Conservation (phyloP, 1,139 yeast genomes). For the Candida tetrigidarum region DNA sequence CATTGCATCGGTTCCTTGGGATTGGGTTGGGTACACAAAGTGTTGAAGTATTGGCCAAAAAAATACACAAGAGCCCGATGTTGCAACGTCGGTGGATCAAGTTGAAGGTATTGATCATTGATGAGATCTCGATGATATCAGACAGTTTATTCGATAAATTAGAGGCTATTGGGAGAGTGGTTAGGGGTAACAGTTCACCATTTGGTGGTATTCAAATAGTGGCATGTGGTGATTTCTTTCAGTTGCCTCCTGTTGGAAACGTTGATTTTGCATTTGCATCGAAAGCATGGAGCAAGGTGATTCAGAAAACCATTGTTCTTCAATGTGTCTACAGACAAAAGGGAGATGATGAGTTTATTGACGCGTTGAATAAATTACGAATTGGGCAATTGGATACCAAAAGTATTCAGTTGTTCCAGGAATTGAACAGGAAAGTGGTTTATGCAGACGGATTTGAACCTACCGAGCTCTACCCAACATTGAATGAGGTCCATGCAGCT, state of each 20-base stretch:
- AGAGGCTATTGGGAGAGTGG: conserved; percentile 58
- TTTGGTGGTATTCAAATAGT: conserved; percentile 87
- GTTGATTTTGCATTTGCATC: conserved; percentile 62
- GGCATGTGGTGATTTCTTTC: conserved; percentile 84
- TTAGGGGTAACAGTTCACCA: conserved; percentile 51
- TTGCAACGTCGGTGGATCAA: conserved; percentile 59
- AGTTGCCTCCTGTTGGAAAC: conserved; percentile 77
- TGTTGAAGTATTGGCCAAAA: conserved; percentile 44
- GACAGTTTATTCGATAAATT: conserved; percentile 68
- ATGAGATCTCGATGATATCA: conserved; percentile 85
- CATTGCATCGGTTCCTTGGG: conserved; percentile 78
- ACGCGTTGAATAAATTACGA: conserved; percentile 76
- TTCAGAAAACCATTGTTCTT: conserved; percentile 59
- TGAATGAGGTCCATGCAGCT: conserved; percentile 74
- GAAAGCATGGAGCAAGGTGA: conserved; percentile 55
- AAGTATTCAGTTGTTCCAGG: conserved; percentile 47
- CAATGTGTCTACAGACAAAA: conserved; percentile 73
- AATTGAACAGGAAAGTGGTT: conserved; percentile 53
- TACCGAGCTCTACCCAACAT: conserved; percentile 76
- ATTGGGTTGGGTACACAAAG: conserved; percentile 71
- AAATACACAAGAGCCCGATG: conserved; percentile 49
- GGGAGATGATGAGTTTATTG: conserved; percentile 67
- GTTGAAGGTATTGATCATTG: conserved; percentile 69
- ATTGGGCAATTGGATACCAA: conserved; percentile 59
- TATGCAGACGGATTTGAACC: conserved; percentile 81